These are phyloP conservation scores for Brasenia schreberi DNA, from an alignment of 164 flowering plant genomes.

Conservation along the genomic window DNA sequence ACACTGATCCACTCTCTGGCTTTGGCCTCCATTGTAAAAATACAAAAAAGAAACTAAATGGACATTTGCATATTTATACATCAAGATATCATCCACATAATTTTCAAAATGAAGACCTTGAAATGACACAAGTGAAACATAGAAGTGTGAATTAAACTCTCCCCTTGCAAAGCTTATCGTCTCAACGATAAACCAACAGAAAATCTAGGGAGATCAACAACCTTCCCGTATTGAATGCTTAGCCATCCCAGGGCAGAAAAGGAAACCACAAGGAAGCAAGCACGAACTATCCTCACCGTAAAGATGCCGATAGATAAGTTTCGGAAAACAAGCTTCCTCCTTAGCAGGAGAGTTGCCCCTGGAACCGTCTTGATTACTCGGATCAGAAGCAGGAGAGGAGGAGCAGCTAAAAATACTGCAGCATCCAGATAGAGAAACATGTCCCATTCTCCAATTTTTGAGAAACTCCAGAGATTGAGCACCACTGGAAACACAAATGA, in stretches of 20 bases:
- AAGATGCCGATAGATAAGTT: not conserved
- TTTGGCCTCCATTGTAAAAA: no score
- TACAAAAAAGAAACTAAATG: no score
- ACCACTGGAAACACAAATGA: not conserved
- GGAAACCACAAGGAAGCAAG: not conserved
- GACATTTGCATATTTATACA: no score
- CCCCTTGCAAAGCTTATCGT: not conserved
- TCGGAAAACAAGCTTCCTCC: not conserved
- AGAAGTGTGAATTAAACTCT: not conserved
- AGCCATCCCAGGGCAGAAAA: not conserved
- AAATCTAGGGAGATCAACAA: not conserved
- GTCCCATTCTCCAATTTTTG: not conserved
- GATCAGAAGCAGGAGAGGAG: not conserved
- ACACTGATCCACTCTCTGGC: no score
- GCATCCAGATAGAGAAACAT: not conserved
- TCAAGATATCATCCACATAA: no score
- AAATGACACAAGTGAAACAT: no score
- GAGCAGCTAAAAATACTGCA: not conserved
- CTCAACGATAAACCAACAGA: not conserved
- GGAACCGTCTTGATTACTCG: not conserved
- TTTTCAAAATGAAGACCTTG: no score
- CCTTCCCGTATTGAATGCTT: not conserved
- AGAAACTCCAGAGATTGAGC: not conserved
- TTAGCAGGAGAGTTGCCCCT: not conserved
- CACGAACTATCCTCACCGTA: not conserved